Percentiles rank a stretch among this genome's conserved stretches.
Conservation (phyloP, 1,139 yeast genomes). For the Fermentozyma sake region DNA sequence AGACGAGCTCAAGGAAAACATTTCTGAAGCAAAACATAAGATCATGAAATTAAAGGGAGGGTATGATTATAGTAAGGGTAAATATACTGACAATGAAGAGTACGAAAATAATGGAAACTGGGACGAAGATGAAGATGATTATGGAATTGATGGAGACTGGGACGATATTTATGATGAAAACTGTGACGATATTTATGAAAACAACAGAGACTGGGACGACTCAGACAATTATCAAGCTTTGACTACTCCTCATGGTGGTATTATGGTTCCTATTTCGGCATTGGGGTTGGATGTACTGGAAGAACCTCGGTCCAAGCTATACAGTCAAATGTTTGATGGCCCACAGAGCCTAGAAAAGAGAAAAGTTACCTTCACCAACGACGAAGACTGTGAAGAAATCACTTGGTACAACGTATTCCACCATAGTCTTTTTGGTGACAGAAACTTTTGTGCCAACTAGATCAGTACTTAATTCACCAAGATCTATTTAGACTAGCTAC, state of each 20-base stretch:
- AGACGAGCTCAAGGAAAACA: slow-evolving; percentile 1
- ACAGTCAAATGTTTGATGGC: slow-evolving; percentile 17
- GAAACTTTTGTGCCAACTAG: slow-evolving; percentile 29
- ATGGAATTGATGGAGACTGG: too few species aligned
- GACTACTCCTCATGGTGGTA: slow-evolving; percentile 3
- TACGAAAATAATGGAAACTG: too few species aligned
- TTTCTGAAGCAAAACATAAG: too few species aligned
- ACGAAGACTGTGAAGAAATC: slow-evolving; percentile 36
- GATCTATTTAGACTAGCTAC: too few species aligned
- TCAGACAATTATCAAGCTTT: too few species aligned
- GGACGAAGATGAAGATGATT: too few species aligned
- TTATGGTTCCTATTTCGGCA: slow-evolving; percentile 19
- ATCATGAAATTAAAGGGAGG: too few species aligned
- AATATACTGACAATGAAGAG: too few species aligned
- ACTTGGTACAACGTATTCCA: slow-evolving; percentile 49
- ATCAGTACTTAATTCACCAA: too few species aligned
- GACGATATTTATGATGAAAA: slow-evolving; percentile 1
- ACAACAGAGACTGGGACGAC: slow-evolving; percentile 2
- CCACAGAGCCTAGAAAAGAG: slow-evolving; percentile 2
- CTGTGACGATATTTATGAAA: slow-evolving; percentile 2
- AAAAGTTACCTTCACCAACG: slow-evolving; percentile 10
- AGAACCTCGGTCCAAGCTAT: slow-evolving; percentile 22
- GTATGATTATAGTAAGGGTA: too few species aligned
- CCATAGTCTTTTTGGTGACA: slow-evolving; percentile 45
- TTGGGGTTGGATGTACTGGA: slow-evolving; percentile 13